phyloP scores from a whole-genome alignment of 1,139 yeast species.

The Spathaspora jeffriesii region DNA sequence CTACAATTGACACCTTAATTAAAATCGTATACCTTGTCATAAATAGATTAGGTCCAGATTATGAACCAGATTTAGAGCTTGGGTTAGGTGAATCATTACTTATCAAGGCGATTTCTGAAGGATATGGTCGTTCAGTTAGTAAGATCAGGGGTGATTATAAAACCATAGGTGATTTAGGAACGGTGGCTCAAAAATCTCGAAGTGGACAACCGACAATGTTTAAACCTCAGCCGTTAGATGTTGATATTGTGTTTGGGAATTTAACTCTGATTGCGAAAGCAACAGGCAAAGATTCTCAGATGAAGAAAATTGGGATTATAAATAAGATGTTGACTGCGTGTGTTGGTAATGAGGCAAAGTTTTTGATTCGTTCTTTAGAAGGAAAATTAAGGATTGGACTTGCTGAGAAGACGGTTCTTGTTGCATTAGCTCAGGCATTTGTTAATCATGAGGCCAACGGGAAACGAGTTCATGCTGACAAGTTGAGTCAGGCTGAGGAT shows the following conservation, averaged over 20 bases:
- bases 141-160: slow-evolving; percentile 76
- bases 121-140: slow-evolving; percentile 78
- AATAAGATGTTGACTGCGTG: slow-evolving; percentile 87
- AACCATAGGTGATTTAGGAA: slow-evolving; percentile 87
- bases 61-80: slow-evolving; percentile 83
- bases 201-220: slow-evolving; percentile 91
- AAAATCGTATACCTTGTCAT: slow-evolving; percentile 81
- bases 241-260: slow-evolving; percentile 70
- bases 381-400: slow-evolving; percentile 92
- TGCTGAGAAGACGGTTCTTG: slow-evolving; percentile 89
- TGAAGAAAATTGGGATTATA: slow-evolving; percentile 72
- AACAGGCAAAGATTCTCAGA: slow-evolving; percentile 85
- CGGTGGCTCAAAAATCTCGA: slow-evolving; percentile 83
- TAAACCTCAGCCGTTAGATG: slow-evolving; percentile 79
- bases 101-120: slow-evolving; percentile 85
- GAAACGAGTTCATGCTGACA: slow-evolving; percentile 35
- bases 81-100: slow-evolving; percentile 91
- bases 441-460: slow-evolving; percentile 51
- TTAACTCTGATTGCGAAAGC: slow-evolving; percentile 76
- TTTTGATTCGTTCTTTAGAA: slow-evolving; percentile 83
- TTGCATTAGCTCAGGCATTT: slow-evolving; percentile 84
- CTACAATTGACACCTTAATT: slow-evolving; percentile 58
- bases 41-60: slow-evolving; percentile 92
- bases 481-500: slow-evolving; percentile 66
- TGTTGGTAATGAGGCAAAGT: slow-evolving; percentile 86